A percentile compares a stretch with the other conserved stretches of the same genome.
These are phyloP conservation scores for Gaertneriomyces semiglobifer DNA, from an alignment of 192 early-diverging fungal species.

Conservation along the genomic window DNA sequence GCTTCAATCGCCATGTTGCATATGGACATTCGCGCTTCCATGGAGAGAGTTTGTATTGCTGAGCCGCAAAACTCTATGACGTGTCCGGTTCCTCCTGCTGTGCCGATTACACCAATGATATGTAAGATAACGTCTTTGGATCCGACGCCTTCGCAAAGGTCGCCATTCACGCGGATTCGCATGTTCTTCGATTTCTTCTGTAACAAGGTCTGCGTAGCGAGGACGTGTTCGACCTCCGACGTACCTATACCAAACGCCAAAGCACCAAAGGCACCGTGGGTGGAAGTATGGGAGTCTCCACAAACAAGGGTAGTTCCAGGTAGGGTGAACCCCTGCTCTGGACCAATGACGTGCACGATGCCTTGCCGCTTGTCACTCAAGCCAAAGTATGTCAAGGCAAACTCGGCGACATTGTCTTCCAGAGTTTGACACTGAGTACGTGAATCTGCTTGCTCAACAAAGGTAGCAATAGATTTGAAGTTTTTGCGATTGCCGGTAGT, in stretches of 20 bases:
- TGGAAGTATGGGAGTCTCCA: constrained; percentile 71
- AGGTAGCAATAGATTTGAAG: constrained; percentile 55
- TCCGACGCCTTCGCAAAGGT: constrained; percentile 49
- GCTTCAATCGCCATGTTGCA: constrained; percentile 77
- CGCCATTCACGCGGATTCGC: constrained; percentile 54
- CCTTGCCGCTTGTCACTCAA: constrained; percentile 67
- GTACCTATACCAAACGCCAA: constrained; percentile 73
- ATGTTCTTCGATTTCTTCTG: constrained; percentile 71
- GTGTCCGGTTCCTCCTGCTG: constrained; percentile 66
- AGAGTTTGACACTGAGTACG: constrained; percentile 61
- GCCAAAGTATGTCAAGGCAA: constrained; percentile 66
- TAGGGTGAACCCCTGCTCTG: constrained; percentile 71
- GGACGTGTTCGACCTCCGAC: constrained; percentile 71
- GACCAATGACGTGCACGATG: constrained; percentile 71
- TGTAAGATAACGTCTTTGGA: constrained; percentile 67
- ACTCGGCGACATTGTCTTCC: constrained; percentile 59
- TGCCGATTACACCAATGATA: constrained; percentile 68
- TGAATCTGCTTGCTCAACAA: constrained; percentile 62
- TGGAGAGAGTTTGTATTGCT: constrained; percentile 52
- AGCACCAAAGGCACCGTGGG: constrained; percentile 72
- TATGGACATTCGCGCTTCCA: constrained; percentile 71
- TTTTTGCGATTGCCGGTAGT: constrained; percentile 29
- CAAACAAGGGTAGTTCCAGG: constrained; percentile 70
- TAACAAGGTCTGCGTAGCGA: constrained; percentile 67
- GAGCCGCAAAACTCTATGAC: constrained; percentile 68